These are phyloP conservation scores for Prunus armeniaca DNA, from an alignment of 306 rosid species.

Conservation along the genomic window DNA sequence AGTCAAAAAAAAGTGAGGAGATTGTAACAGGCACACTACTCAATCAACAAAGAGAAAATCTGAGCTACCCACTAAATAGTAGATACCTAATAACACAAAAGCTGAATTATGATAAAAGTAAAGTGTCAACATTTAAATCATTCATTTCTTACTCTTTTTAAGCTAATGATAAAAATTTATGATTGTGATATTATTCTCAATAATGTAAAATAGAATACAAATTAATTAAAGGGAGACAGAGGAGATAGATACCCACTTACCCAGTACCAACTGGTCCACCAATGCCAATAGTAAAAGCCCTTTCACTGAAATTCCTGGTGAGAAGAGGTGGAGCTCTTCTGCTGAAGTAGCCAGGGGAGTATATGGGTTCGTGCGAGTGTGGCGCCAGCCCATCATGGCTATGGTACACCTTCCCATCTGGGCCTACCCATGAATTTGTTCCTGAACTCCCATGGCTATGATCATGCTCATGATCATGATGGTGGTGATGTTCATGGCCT, in stretches of 20 bases:
- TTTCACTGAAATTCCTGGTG: constrained; percentile 63
- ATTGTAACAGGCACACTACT: neutral
- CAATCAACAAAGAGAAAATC: too few species aligned
- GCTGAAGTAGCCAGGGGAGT: constrained; percentile 90
- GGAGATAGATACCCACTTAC: constrained; percentile 56
- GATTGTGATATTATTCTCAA: neutral
- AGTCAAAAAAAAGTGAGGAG: neutral
- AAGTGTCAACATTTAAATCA: neutral
- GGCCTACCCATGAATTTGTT: constrained; percentile 52
- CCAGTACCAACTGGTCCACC: constrained; percentile 99
- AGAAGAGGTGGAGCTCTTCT: constrained; percentile 79
- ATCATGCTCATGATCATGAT: constrained; percentile 26
- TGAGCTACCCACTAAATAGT: neutral
- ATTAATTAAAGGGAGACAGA: neutral
- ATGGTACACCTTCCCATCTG: constrained; percentile 83
- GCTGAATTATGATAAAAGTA: neutral
- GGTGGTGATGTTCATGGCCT: constrained; percentile 29
- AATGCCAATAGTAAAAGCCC: constrained; percentile 92
- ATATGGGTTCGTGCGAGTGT: constrained; percentile 92
- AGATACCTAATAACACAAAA: neutral
- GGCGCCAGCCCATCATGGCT: constrained; percentile 98
- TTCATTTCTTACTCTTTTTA: neutral
- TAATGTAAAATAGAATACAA: neutral
- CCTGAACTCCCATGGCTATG: constrained; percentile 37
- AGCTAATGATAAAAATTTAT: neutral